These are phyloP conservation scores for California macrophylla DNA, from an alignment of 441 rosid species.

Conservation along the genomic window DNA sequence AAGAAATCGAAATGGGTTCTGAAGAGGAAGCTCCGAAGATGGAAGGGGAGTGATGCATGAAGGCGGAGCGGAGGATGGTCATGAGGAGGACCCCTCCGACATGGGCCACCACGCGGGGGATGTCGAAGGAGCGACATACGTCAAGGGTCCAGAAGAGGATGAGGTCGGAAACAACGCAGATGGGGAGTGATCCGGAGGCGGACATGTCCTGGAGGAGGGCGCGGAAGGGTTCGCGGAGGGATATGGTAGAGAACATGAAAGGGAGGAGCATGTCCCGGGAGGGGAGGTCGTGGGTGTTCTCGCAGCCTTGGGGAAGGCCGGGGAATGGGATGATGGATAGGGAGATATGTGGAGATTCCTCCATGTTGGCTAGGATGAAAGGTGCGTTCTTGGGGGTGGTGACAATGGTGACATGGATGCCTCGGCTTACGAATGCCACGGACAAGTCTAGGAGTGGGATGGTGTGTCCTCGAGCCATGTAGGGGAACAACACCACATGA, in stretches of 20 bases:
- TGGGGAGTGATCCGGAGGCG: constrained; percentile 15
- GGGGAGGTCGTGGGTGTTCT: neutral
- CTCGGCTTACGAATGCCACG: constrained; percentile 19
- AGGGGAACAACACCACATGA: constrained; percentile 30
- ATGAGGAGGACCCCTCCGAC: constrained; percentile 24
- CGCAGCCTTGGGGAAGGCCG: neutral
- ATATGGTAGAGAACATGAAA: neutral
- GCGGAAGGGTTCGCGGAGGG: neutral
- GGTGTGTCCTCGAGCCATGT: constrained; percentile 35
- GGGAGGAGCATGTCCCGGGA: neutral
- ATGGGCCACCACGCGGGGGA: constrained; percentile 26
- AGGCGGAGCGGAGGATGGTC: neutral
- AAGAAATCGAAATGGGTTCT: constrained; percentile 3
- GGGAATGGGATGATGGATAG: constrained; percentile 25
- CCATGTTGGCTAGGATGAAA: constrained; percentile 11
- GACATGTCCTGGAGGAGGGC: constrained; percentile 15
- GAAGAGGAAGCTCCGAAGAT: neutral
- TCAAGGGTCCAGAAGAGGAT: constrained; percentile 35
- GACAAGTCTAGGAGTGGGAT: constrained; percentile 29
- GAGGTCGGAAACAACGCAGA: constrained; percentile 29
- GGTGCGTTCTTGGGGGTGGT: constrained; percentile 30
- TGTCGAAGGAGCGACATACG: constrained; percentile 16
- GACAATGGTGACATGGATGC: constrained; percentile 23
- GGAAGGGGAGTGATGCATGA: neutral
- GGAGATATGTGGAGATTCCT: constrained; percentile 13